Percentiles rank a stretch among this genome's conserved stretches.
These are phyloP conservation scores for Arabidopsis hybrid DNA, from an alignment of 441 rosid genomes.

Conservation along the genomic window DNA sequence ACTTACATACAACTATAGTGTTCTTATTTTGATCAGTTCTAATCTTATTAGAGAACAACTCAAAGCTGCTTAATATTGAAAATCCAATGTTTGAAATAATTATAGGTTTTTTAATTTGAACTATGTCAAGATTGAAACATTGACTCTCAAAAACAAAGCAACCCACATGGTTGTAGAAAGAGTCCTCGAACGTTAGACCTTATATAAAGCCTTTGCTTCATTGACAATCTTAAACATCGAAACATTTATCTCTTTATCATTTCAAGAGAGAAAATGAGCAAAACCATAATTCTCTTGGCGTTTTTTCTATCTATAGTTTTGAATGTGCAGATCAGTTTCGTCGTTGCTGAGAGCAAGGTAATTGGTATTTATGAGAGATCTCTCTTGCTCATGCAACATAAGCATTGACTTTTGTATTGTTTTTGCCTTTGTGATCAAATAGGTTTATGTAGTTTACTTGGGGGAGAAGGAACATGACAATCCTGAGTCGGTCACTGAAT, in stretches of 20 bases:
- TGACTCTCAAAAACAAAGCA: constrained; percentile 4
- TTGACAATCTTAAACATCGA: not conserved
- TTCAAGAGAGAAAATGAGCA: not conserved
- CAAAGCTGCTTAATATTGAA: not conserved
- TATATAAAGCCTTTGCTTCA: not conserved
- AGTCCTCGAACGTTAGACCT: not conserved
- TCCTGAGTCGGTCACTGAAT: constrained; percentile 24
- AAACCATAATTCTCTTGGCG: not conserved
- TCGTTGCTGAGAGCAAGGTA: constrained; percentile 18
- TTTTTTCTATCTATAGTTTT: not conserved
- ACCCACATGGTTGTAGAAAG: not conserved
- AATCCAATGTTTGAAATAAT: not conserved
- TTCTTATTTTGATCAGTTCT: not conserved
- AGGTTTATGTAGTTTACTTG: constrained; percentile 18
- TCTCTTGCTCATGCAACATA: not conserved
- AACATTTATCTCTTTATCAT: not conserved
- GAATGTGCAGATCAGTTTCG: constrained; percentile 1
- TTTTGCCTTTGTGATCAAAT: not conserved
- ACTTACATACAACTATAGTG: not conserved
- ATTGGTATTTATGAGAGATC: not conserved
- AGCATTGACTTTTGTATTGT: not conserved
- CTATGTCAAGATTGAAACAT: not conserved
- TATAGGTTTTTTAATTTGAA: not conserved
- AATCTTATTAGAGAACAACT: not conserved
- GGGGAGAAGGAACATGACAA: constrained; percentile 26